Conservation (phyloP, 139 green algal genomes). For the Tetradesmus lagerheimii region DNA sequence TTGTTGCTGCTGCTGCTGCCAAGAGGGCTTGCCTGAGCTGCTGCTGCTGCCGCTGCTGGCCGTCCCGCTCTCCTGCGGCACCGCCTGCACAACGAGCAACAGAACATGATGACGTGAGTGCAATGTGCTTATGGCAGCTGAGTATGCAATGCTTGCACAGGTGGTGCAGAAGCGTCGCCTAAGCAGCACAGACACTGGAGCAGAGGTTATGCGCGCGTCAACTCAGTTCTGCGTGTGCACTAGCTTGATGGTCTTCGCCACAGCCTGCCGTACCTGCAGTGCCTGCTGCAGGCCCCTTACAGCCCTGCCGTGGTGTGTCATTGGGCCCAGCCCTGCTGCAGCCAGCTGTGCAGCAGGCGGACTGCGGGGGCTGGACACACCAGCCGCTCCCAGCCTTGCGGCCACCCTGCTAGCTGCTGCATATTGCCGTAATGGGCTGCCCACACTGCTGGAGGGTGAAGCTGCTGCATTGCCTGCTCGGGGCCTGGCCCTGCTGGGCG, state of each 20-base stretch:
- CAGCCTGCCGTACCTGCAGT: background rate
- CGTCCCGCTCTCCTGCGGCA: background rate
- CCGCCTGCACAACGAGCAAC: background rate
- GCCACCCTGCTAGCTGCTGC: background rate
- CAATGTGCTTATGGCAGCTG: too few species aligned
- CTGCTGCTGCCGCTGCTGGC: conserved; percentile 6
- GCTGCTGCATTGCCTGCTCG: background rate
- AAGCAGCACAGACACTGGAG: too few species aligned
- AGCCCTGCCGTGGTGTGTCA: conserved; percentile 20
- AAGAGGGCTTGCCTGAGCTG: background rate
- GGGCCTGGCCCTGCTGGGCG: background rate
- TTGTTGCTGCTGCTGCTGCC: conserved; percentile 19
- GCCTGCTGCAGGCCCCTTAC: background rate
- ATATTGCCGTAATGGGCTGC: background rate
- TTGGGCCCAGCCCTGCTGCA: conserved; percentile 11
- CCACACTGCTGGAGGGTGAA: conserved; percentile 11
- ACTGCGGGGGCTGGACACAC: background rate
- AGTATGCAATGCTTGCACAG: too few species aligned
- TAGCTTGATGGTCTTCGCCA: background rate
- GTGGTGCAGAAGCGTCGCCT: too few species aligned
- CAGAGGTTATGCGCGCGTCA: too few species aligned
- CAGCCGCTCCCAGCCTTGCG: background rate
- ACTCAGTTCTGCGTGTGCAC: background rate
- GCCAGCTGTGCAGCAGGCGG: conserved; percentile 3
- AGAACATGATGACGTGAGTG: background rate